Evolutionary conservation across 352 stramenopile species (phyloP).

Genomic region (Globisporangium nodosum): DNA sequence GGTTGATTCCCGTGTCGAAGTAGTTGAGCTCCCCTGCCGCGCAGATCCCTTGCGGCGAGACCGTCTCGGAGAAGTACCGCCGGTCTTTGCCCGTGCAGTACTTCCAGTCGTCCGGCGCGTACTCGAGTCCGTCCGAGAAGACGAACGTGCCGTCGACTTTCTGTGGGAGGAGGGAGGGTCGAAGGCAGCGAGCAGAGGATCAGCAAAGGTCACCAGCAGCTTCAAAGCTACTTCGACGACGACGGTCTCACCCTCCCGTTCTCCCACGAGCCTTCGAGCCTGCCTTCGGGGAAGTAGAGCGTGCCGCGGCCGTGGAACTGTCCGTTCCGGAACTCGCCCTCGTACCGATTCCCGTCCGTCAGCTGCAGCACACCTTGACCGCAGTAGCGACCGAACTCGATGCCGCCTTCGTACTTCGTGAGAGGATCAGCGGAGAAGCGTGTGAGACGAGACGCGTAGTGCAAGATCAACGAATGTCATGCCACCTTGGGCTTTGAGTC

Average conservation of each 20-base stretch:
- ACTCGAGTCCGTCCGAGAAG: conserved; percentile 73
- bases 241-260: conserved; percentile 48
- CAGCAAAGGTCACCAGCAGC: not conserved
- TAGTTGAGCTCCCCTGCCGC: conserved; percentile 61
- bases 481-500: conserved; percentile 13
- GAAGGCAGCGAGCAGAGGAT: not conserved
- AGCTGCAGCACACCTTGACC: conserved; percentile 49
- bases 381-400: conserved; percentile 56
- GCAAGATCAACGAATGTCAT: not conserved
- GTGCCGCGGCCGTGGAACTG: conserved; percentile 75
- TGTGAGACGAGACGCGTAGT: not conserved
- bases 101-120: conserved; percentile 45
- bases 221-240: not conserved
- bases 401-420: conserved; percentile 48
- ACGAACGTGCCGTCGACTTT: conserved; percentile 74
- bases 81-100: conserved; percentile 64
- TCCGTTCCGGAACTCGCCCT: conserved; percentile 76
- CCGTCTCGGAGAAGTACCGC: conserved; percentile 63
- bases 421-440: not conserved
- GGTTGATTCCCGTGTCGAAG: conserved; percentile 59
- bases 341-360: conserved; percentile 60
- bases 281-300: conserved; percentile 62
- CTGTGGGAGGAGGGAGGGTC: conserved; percentile 10
- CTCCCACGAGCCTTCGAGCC: conserved; percentile 62
- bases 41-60: conserved; percentile 45